These are phyloP conservation scores for Globisporangium paroecandrum DNA, from an alignment of 352 stramenopile species.

Conservation along the genomic window DNA sequence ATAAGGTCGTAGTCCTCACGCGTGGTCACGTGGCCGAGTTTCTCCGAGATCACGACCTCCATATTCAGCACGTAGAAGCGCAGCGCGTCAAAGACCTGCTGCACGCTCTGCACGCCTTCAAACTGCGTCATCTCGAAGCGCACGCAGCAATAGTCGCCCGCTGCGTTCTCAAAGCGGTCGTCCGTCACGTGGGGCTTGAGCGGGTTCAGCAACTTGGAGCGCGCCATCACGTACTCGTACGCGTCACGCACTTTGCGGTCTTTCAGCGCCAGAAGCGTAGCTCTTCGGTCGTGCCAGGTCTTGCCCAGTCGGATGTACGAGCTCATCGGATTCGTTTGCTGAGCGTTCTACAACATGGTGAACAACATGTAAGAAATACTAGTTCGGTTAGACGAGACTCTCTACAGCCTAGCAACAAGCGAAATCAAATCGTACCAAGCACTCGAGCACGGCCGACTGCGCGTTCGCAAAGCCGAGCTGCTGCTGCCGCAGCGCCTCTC, in stretches of 20 bases:
- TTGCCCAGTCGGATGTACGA: conserved; percentile 15
- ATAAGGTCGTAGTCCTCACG: conserved; percentile 49
- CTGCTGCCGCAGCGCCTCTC: conserved; percentile 20
- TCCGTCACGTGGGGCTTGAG: conserved; percentile 36
- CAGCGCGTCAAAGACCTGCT: conserved; percentile 53
- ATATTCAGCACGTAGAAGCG: conserved; percentile 58
- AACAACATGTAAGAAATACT: not conserved
- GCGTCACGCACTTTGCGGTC: conserved; percentile 17
- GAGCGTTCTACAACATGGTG: conserved; percentile 6
- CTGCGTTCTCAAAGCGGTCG: conserved; percentile 37
- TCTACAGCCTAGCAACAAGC: not conserved
- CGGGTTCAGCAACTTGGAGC: conserved; percentile 20
- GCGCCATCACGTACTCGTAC: conserved; percentile 30
- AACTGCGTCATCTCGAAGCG: conserved; percentile 64
- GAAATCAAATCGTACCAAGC: conserved; percentile 9
- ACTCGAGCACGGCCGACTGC: conserved; percentile 20
- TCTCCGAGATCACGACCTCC: conserved; percentile 57
- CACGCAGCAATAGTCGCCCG: conserved; percentile 48
- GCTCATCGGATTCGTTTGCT: conserved; percentile 17
- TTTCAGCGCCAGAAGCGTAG: conserved; percentile 11
- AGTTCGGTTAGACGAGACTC: not conserved
- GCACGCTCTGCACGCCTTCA: conserved; percentile 26
- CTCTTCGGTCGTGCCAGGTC: conserved; percentile 11
- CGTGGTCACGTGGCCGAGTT: conserved; percentile 50
- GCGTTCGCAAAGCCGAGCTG: conserved; percentile 16